A percentile compares a stretch with the other conserved stretches of the same genome.
These are phyloP conservation scores for Skeletonema costatum DNA, from an alignment of 108 stramenopile species.

Conservation along the genomic window DNA sequence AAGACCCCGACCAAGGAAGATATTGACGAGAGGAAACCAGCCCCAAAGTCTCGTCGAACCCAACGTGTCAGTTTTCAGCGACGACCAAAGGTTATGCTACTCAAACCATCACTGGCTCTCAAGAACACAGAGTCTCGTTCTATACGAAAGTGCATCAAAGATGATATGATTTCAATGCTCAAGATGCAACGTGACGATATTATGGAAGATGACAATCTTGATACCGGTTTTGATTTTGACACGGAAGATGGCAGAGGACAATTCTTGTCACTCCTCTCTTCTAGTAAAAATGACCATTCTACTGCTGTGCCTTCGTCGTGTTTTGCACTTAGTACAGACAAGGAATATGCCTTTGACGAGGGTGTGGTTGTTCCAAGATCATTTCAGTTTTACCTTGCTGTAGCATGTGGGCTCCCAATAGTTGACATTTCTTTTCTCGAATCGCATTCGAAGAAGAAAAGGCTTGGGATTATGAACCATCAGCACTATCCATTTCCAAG, in stretches of 20 bases:
- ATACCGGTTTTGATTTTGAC: conserved; percentile 40
- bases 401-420: conserved; percentile 49
- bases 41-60: not conserved
- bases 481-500: conserved; percentile 23
- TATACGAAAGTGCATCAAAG: conserved; percentile 24
- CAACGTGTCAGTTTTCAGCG: conserved; percentile 33
- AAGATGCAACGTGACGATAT: conserved; percentile 4
- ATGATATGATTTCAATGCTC: conserved; percentile 30
- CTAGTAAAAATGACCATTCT: not conserved
- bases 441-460: conserved; percentile 4
- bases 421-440: conserved; percentile 42
- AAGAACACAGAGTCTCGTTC: conserved; percentile 16
- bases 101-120: conserved; percentile 30
- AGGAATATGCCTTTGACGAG: conserved; percentile 39
- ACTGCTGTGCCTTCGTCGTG: conserved; percentile 17
- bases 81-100: conserved; percentile 27
- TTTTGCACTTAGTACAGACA: conserved; percentile 42
- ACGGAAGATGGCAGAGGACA: conserved; percentile 22
- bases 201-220: conserved; percentile 13
- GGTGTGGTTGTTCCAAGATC: conserved; percentile 47
- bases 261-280: conserved; percentile 20
- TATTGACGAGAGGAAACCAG: not conserved
- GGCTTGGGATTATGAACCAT: not conserved
- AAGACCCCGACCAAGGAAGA: not conserved
- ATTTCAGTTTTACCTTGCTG: conserved; percentile 47